Evolutionary conservation across 495 filamentous ascomycete genomes (phyloP).

Genomic region (Aspergillus kassunensis): DNA sequence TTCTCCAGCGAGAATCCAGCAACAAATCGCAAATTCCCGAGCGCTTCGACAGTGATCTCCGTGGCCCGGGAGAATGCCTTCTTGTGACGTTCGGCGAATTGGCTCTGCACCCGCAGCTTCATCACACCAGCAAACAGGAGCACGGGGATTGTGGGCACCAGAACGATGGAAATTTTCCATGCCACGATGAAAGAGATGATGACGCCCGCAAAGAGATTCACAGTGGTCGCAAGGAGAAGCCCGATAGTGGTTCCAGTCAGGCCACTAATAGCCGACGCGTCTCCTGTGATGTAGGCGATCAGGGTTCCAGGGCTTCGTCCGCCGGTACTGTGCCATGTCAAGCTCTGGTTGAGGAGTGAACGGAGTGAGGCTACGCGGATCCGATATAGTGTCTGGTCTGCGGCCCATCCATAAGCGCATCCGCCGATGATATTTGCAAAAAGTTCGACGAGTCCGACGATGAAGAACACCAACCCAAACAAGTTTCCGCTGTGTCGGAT

Average conservation of each 20-base stretch:
- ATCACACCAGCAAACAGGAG: constrained; percentile 47
- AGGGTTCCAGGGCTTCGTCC: constrained; percentile 43
- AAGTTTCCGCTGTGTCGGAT: constrained; percentile 41
- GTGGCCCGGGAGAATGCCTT: constrained; percentile 47
- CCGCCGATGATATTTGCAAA: constrained; percentile 44
- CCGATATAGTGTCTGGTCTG: constrained; percentile 47
- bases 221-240: constrained; percentile 41
- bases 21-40: constrained; percentile 50
- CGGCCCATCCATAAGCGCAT: constrained; percentile 46
- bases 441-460: constrained; percentile 46
- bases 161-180: constrained; percentile 38
- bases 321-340: constrained; percentile 50
- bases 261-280: constrained; percentile 43
- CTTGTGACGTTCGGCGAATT: constrained; percentile 57
- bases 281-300: constrained; percentile 45
- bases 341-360: constrained; percentile 46
- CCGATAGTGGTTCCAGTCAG: constrained; percentile 43
- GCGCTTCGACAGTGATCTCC: constrained; percentile 47
- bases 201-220: constrained; percentile 35
- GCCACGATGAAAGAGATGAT: constrained; percentile 36
- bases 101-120: constrained; percentile 46
- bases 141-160: constrained; percentile 37
- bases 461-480: constrained; percentile 50
- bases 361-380: constrained; percentile 47
- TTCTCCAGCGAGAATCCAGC: constrained; percentile 46